These are phyloP conservation scores for Choiromyces venosus DNA, from an alignment of 495 filamentous ascomycete species.

Conservation along the genomic window DNA sequence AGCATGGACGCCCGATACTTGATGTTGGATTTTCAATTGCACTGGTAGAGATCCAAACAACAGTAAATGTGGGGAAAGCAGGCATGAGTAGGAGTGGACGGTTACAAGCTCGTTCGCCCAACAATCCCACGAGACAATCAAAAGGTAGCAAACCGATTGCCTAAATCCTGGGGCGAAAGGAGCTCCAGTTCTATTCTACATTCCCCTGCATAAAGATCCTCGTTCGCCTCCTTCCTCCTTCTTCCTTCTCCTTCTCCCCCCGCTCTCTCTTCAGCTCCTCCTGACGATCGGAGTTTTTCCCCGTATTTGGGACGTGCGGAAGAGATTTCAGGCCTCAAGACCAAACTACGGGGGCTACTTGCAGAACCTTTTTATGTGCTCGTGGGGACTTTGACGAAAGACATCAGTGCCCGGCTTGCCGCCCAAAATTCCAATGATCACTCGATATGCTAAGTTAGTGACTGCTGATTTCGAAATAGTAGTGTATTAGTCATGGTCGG, in stretches of 20 bases:
- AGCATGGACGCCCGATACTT: background rate
- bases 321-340: background rate
- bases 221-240: constrained; percentile 1
- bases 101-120: background rate
- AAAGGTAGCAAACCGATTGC: background rate
- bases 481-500: background rate
- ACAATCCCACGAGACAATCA: background rate
- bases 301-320: background rate
- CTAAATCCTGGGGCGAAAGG: background rate
- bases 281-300: background rate
- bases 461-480: background rate
- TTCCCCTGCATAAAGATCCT: constrained; percentile 1
- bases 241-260: background rate
- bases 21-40: background rate
- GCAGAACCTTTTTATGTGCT: background rate
- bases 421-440: background rate
- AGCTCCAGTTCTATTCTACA: constrained; percentile 4
- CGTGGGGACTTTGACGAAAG: background rate
- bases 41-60: background rate
- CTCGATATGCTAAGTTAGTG: background rate
- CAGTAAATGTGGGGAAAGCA: background rate
- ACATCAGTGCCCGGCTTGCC: background rate
- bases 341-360: background rate
- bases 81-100: background rate
- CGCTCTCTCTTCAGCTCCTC: background rate